A percentile compares a stretch with the other conserved stretches of the same genome.
Evolutionary conservation across 2,329 filamentous ascomycete species (phyloP).

Genomic region (Botrytis medusae): DNA sequence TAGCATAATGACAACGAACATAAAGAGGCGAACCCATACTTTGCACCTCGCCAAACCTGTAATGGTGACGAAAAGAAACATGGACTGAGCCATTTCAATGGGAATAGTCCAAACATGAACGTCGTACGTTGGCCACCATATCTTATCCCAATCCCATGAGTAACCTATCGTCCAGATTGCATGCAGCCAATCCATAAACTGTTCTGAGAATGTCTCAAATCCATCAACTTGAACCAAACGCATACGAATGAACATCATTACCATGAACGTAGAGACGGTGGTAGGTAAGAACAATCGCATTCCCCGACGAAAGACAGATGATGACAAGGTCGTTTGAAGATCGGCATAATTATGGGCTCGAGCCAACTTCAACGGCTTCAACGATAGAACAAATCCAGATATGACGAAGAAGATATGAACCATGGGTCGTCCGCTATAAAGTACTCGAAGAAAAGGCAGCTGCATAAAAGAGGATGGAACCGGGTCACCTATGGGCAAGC

Average conservation of each 20-base stretch:
- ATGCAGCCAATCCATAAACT: constrained; percentile 20
- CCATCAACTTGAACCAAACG: not conserved
- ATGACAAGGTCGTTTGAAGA: constrained; percentile 45
- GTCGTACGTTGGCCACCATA: constrained; percentile 21
- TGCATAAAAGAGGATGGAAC: constrained; percentile 45
- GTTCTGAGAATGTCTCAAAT: not conserved
- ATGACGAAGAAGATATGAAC: constrained; percentile 55
- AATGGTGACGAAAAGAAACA: constrained; percentile 36
- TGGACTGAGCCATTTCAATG: constrained; percentile 37
- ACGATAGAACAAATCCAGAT: constrained; percentile 50
- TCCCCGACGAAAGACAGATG: constrained; percentile 49
- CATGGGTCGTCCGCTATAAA: constrained; percentile 50
- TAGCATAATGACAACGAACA: constrained; percentile 30
- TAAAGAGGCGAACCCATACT: constrained; percentile 30
- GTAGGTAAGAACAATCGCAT: constrained; percentile 49
- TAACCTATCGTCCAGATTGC: constrained; percentile 19
- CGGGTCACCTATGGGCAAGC: constrained; percentile 34
- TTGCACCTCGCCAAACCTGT: constrained; percentile 34
- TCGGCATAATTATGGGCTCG: constrained; percentile 43
- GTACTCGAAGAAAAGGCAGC: constrained; percentile 47
- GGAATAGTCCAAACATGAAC: constrained; percentile 38
- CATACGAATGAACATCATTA: constrained; percentile 13
- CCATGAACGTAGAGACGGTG: constrained; percentile 20
- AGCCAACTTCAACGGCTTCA: constrained; percentile 46
- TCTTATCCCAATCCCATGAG: constrained; percentile 22